Evolutionary conservation across 371 early-diverging fungal species (phyloP).

Genomic region (Catenaria anguillulae): DNA sequence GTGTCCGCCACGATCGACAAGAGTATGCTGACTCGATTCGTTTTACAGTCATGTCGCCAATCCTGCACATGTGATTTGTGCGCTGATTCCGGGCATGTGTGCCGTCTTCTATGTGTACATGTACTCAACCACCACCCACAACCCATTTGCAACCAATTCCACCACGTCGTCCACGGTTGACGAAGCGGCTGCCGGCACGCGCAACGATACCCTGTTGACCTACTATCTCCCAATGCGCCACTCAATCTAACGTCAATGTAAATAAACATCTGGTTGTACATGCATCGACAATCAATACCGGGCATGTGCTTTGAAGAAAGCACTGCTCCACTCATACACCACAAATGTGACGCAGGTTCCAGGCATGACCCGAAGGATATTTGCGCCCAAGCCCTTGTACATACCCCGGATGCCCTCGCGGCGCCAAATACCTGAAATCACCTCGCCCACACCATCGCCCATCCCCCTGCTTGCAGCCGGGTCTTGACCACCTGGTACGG

Average conservation of each 20-base stretch:
- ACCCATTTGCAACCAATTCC: too few species aligned
- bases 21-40: neutral
- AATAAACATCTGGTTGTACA: too few species aligned
- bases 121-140: too few species aligned
- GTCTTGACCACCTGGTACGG: constrained; percentile 88
- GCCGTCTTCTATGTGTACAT: neutral
- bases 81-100: neutral
- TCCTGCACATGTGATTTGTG: neutral
- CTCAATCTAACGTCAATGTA: too few species aligned
- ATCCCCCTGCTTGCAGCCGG: constrained; percentile 44
- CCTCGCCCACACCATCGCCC: constrained; percentile 54
- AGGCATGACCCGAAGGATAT: constrained; percentile 76
- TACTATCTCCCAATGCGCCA: too few species aligned
- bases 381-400: constrained; percentile 88
- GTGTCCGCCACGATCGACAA: neutral
- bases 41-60: neutral
- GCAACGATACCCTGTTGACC: too few species aligned
- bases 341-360: constrained; percentile 90
- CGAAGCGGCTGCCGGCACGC: too few species aligned
- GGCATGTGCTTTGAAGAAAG: too few species aligned
- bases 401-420: constrained; percentile 73
- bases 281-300: too few species aligned
- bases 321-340: constrained; percentile 46
- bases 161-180: too few species aligned
- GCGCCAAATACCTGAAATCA: constrained; percentile 48